These are phyloP conservation scores for Trifolium pratense DNA, from an alignment of 306 rosid species.

Conservation along the genomic window DNA sequence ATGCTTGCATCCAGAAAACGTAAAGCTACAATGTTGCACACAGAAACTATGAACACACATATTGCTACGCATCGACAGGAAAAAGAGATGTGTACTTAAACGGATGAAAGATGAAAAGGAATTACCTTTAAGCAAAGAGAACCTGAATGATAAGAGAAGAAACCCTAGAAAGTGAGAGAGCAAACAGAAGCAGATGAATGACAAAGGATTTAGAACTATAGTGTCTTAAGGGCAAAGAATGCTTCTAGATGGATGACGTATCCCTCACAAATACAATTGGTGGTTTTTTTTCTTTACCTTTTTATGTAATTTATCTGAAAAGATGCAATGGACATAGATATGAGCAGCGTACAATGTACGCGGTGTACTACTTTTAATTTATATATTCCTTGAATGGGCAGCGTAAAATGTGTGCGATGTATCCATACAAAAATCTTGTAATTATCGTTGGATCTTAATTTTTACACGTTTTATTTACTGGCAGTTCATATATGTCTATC, in stretches of 20 bases:
- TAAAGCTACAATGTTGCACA: neutral
- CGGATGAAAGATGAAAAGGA: neutral
- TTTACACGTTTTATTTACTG: too few relatives aligned
- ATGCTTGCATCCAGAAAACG: slow-evolving; percentile 8
- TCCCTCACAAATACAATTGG: neutral
- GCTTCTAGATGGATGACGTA: neutral
- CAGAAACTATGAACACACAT: neutral
- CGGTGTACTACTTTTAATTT: neutral
- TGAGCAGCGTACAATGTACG: neutral
- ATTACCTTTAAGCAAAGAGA: slow-evolving; percentile 34
- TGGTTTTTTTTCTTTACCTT: neutral
- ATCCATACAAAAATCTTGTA: too few relatives aligned
- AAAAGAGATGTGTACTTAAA: too few relatives aligned
- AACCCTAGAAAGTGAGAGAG: slow-evolving; percentile 3
- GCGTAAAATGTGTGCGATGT: neutral
- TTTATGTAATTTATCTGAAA: neutral
- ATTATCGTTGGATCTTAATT: too few relatives aligned
- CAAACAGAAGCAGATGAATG: slow-evolving; percentile 21
- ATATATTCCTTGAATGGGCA: too few relatives aligned
- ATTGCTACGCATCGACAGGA: neutral
- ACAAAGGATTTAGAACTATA: slow-evolving; percentile 6
- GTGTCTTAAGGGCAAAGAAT: neutral
- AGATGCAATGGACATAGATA: neutral
- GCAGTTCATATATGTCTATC: too few relatives aligned
- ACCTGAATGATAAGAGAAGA: slow-evolving; percentile 31